Evolutionary conservation across 2,329 filamentous ascomycete species (phyloP).

Genomic region (Fusarium brevicatenulatum): DNA sequence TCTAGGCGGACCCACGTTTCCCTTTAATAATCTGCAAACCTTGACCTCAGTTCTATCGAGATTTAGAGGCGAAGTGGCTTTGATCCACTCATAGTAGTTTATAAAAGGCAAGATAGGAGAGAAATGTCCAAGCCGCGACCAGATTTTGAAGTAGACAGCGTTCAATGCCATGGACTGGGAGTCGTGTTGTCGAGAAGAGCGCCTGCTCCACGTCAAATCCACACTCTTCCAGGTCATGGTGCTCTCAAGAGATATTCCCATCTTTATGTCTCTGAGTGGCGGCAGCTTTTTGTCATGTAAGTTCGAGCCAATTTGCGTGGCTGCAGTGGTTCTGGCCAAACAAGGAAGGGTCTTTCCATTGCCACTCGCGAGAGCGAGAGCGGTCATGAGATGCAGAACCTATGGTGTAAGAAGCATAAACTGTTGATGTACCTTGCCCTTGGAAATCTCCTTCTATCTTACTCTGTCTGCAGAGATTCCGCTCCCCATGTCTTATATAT

Average conservation of each 20-base stretch:
- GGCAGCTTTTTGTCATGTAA: not conserved
- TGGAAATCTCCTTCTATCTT: not conserved
- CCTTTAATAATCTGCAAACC: fast-evolving
- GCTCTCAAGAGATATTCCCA: not conserved
- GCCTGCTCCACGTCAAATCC: not conserved
- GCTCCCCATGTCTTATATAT: fast-evolving
- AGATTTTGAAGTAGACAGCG: not conserved
- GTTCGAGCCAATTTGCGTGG: not conserved
- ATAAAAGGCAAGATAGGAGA: not conserved
- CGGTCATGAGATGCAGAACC: not conserved
- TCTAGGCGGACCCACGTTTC: not conserved
- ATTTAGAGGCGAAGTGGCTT: not conserved
- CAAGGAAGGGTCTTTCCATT: not conserved
- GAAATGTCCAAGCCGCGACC: not conserved
- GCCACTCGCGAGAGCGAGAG: not conserved
- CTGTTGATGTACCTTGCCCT: not conserved
- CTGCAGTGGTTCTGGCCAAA: not conserved
- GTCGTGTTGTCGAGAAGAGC: not conserved
- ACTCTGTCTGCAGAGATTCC: not conserved
- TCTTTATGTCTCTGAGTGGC: not conserved
- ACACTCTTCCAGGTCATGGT: not conserved
- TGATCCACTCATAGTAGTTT: fast-evolving
- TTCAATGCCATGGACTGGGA: not conserved
- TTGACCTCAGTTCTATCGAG: not conserved
- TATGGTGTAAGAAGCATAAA: not conserved